phyloP scores from a whole-genome alignment of 305 asterid genomes.

The Fraxinus floribunda region DNA sequence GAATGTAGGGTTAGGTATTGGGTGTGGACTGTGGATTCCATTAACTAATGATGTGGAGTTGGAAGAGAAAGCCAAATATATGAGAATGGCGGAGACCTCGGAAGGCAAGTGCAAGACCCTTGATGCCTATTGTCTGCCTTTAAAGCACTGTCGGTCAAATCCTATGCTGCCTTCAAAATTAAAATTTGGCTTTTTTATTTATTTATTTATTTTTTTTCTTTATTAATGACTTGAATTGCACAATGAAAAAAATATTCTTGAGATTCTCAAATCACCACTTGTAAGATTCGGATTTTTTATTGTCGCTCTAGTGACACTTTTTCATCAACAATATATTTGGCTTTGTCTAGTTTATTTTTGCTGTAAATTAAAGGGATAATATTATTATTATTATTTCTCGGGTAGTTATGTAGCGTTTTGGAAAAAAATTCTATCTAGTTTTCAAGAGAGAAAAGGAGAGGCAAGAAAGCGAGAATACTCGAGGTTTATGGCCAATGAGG shows the following conservation, averaged over 20 bases:
- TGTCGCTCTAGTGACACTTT: not conserved
- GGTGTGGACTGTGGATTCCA: not conserved
- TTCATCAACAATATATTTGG: not conserved
- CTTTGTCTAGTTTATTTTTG: not conserved
- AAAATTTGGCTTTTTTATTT: not conserved
- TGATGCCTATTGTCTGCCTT: constrained; percentile 51
- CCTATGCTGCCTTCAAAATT: not conserved
- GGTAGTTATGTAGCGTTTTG: not conserved
- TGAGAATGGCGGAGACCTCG: constrained; percentile 29
- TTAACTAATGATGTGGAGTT: not conserved
- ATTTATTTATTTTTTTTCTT: not conserved
- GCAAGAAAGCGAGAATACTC: not conserved
- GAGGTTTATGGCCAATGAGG: not conserved
- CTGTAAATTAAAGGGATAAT: not conserved
- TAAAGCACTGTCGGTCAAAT: constrained; percentile 32
- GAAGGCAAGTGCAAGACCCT: constrained; percentile 29
- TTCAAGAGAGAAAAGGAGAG: not conserved
- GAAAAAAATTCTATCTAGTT: not conserved
- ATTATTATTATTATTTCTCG: too few species aligned
- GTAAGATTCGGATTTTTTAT: not conserved
- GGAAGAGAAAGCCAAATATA: not conserved
- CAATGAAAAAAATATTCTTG: not conserved
- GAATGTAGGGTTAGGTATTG: not conserved
- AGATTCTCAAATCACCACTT: not conserved
- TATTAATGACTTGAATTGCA: not conserved